These are phyloP conservation scores for Cantharellus cinnabarinus DNA, from an alignment of 768 basidiomycete species.

Conservation along the genomic window DNA sequence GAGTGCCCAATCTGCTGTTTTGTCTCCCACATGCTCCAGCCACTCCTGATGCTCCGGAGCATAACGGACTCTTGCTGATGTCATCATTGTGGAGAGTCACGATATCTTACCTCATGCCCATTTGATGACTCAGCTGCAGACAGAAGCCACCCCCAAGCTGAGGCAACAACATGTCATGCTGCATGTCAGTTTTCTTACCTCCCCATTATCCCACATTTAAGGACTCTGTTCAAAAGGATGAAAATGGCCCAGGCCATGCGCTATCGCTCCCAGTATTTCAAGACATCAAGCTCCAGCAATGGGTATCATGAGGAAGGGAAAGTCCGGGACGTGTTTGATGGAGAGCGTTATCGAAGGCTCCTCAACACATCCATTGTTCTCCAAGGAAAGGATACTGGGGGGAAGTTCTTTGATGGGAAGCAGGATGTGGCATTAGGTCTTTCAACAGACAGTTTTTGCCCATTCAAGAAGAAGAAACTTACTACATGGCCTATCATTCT, in stretches of 20 bases:
- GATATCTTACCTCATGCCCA: too few species aligned
- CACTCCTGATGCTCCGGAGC: too few species aligned
- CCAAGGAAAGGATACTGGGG: conserved; percentile 7
- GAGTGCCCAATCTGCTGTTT: too few species aligned
- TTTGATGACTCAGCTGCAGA: neutral
- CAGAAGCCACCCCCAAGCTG: neutral
- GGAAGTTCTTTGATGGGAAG: conserved; percentile 19
- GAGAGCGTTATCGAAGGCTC: conserved; percentile 13
- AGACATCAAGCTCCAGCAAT: neutral
- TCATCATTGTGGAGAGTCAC: neutral
- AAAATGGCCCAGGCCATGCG: conserved; percentile 12
- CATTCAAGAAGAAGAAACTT: conserved; percentile 17
- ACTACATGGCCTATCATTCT: conserved; percentile 26
- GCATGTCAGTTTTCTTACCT: conserved; percentile 18
- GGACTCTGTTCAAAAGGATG: conserved; percentile 11
- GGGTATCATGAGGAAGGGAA: conserved; percentile 6
- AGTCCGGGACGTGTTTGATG: conserved; percentile 22
- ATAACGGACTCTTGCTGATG: too few species aligned
- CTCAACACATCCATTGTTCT: conserved; percentile 10
- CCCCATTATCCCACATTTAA: conserved; percentile 21
- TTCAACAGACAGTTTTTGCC: conserved; percentile 24
- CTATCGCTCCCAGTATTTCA: conserved; percentile 15
- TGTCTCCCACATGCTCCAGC: too few species aligned
- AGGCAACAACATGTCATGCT: neutral
- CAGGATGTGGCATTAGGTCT: conserved; percentile 26